phyloP scores from a whole-genome alignment of 352 stramenopile genomes.

The Phytopythium ostracodes region DNA sequence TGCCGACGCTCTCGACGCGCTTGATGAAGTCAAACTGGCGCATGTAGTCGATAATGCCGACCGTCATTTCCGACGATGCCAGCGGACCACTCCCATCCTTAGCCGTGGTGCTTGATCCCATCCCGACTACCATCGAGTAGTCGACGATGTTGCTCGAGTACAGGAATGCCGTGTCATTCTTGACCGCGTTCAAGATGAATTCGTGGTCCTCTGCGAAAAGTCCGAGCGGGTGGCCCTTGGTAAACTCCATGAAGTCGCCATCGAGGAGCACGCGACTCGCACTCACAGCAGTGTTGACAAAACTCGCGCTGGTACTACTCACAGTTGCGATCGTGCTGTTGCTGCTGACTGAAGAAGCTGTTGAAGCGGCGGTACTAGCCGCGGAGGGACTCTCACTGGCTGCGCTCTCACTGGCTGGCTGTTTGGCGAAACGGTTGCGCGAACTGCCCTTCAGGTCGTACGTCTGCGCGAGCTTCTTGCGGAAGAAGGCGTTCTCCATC shows the following conservation, averaged over 20 bases:
- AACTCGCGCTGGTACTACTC: constrained; percentile 2
- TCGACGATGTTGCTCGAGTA: constrained; percentile 99
- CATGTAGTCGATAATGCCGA: constrained; percentile 99
- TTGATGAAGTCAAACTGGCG: constrained; percentile 99
- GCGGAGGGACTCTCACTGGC: background rate
- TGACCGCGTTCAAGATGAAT: constrained; percentile 84
- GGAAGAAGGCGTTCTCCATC: constrained; percentile 97
- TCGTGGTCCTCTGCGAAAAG: constrained; percentile 69
- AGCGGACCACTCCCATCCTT: constrained; percentile 19
- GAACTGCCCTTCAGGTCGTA: constrained; percentile 99
- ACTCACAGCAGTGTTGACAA: background rate
- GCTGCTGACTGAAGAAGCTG: background rate
- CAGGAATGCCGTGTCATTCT: constrained; percentile 97
- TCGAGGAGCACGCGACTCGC: constrained; percentile 66
- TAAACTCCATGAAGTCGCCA: constrained; percentile 83
- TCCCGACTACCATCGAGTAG: constrained; percentile 97
- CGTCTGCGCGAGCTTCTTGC: constrained; percentile 89
- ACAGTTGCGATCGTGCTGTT: background rate
- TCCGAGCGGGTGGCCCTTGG: constrained; percentile 67
- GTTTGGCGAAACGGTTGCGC: constrained; percentile 90
- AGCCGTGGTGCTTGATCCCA: constrained; percentile 31
- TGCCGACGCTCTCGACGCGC: constrained; percentile 97
- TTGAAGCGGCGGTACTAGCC: background rate
- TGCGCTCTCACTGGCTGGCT: constrained; percentile 16
- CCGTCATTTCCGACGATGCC: constrained; percentile 78